phyloP scores from a whole-genome alignment of 179 eudicot genomes.

The Pouteria campechiana region DNA sequence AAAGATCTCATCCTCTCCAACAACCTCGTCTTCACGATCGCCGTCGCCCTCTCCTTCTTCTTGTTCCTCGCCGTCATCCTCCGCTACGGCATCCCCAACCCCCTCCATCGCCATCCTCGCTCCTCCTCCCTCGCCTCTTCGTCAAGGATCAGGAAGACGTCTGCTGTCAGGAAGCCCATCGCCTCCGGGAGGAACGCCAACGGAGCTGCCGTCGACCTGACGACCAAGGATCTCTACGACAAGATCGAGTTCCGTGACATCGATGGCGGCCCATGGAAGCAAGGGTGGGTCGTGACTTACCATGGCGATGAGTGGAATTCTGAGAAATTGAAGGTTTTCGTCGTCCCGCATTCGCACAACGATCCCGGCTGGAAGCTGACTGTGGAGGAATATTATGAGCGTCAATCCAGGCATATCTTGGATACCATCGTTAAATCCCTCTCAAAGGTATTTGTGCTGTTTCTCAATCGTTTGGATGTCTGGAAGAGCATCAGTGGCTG shows the following conservation, averaged over 20 bases:
- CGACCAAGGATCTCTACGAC: constrained; percentile 77
- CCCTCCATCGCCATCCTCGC: constrained; percentile 14
- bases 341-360: constrained; percentile 95
- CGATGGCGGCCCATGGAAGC: constrained; percentile 97
- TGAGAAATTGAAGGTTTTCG: constrained; percentile 78
- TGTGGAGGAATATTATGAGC: constrained; percentile 86
- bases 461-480: too few relatives aligned
- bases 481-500: too few relatives aligned
- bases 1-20: constrained; percentile 48
- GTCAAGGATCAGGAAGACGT: constrained; percentile 27
- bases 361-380: constrained; percentile 99
- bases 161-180: constrained; percentile 12
- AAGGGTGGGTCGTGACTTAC: constrained; percentile 79
- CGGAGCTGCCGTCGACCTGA: constrained; percentile 48
- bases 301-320: constrained; percentile 76
- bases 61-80: constrained; percentile 38
- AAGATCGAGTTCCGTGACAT: constrained; percentile 62
- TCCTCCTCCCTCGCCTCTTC: constrained; percentile 10
- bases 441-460: too few relatives aligned
- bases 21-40: constrained; percentile 61
- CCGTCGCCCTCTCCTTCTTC: constrained; percentile 31
- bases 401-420: constrained; percentile 76
- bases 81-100: constrained; percentile 25
- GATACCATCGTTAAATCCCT: constrained; percentile 91
- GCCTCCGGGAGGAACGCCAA: constrained; percentile 16